Percentiles rank a stretch among this genome's conserved stretches.
These are phyloP conservation scores for Yarrowia sp. DNA, from an alignment of 805 yeast genomes.

Conservation along the genomic window DNA sequence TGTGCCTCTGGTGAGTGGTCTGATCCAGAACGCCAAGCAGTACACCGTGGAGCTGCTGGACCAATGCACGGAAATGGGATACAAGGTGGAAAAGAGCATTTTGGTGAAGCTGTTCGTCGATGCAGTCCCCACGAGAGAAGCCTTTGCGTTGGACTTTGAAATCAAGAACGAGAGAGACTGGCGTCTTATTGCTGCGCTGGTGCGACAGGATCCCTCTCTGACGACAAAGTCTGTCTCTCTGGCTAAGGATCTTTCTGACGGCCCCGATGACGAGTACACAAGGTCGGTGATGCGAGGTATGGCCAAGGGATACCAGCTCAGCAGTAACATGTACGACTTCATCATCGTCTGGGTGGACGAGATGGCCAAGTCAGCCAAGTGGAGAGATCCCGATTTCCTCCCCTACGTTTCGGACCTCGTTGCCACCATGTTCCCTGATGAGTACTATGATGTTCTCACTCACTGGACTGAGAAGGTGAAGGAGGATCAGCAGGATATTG, in stretches of 20 bases:
- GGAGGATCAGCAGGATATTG: not conserved
- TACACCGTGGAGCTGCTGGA: conserved; percentile 15
- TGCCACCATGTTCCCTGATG: conserved; percentile 14
- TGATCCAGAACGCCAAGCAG: conserved; percentile 9
- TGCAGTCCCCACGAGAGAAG: conserved; percentile 7
- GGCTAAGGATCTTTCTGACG: conserved; percentile 7
- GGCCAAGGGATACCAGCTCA: conserved; percentile 8
- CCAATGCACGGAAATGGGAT: conserved; percentile 15
- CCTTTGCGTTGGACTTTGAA: conserved; percentile 10
- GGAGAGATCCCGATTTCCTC: conserved; percentile 7
- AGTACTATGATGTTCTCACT: conserved; percentile 6
- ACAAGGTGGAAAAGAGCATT: conserved; percentile 20
- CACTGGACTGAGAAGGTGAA: not conserved
- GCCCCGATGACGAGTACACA: conserved; percentile 7
- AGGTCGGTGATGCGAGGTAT: conserved; percentile 1
- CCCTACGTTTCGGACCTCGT: not conserved
- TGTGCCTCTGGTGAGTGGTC: not conserved
- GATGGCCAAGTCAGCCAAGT: not conserved
- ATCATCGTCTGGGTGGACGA: conserved; percentile 6
- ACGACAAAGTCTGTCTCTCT: not conserved
- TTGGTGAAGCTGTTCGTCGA: conserved; percentile 1
- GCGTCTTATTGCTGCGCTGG: conserved; percentile 6
- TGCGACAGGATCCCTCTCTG: not conserved
- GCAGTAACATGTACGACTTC: not conserved
- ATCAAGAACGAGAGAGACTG: conserved; percentile 1